Base-by-base conservation (phyloP, 2,329 filamentous ascomycete species). In the Colletotrichum limetticola region DNA sequence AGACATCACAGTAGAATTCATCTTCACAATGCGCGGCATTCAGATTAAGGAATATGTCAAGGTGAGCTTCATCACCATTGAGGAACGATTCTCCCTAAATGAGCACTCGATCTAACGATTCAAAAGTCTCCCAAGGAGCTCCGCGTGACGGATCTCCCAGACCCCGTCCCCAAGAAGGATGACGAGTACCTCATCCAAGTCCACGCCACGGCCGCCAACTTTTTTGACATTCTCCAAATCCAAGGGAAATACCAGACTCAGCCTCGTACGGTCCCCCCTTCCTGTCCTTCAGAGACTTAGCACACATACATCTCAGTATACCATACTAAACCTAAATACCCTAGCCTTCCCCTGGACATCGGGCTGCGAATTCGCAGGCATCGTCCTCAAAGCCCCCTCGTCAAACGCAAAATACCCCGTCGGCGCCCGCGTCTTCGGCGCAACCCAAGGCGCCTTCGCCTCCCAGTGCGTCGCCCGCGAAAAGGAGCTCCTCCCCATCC, bases 141-240 rank as follows among this genome's bases (percentile, higher is more conserved):
- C 82, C 89, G 86, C 74, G 93, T 97, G 76, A 88, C 90, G 22
- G 87, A 90, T 26, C 89, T 98, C 16, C 91, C 95, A 22, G 94
- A 95, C 66, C 95, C 95, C 1, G 84, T 85, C 1, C 94, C 95
- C 1, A 86, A 88, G 9, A 83, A 91, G 37, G 86, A 93, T 79
- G 86, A 93, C 79, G 91, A 98, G 84, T 98, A 98, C 82, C 88
- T 97, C 75, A 93, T 98, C 80, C 90, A 92, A 79, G 93, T 98
- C 78, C 94, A 95, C 83, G 94, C 96, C 59, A 90, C 93, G 0
- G 96, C 95, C 24, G 94, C 94, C 78, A 98, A 98, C 85, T 98
- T 98, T 89, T 98, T 98, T 86, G 96, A 98, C 82, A 93, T 98
- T 71, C 91, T 98, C 67, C 96, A 98, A 81, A 95, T 98, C 79